These are phyloP conservation scores for Populus hybrid DNA, from an alignment of 441 rosid species.

Conservation along the genomic window DNA sequence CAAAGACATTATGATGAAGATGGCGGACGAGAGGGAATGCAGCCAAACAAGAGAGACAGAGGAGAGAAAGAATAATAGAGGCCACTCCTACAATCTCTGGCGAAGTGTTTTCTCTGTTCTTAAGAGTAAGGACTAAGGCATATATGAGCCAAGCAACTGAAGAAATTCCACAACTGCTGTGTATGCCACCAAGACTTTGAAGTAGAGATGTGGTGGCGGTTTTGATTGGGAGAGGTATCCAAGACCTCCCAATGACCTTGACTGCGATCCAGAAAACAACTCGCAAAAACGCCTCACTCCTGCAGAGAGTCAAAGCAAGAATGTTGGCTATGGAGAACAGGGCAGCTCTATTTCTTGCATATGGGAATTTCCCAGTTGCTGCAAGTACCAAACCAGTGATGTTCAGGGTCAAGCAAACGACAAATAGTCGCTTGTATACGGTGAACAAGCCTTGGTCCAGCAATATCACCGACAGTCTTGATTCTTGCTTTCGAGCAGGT, in stretches of 20 bases:
- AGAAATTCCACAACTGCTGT: slow-evolving; percentile 72
- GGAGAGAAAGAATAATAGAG: slow-evolving; percentile 46
- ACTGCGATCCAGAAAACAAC: slow-evolving; percentile 58
- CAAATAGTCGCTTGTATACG: slow-evolving; percentile 64
- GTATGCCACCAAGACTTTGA: slow-evolving; percentile 74
- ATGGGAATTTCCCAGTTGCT: slow-evolving; percentile 48
- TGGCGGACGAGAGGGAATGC: slow-evolving; percentile 79
- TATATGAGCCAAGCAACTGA: slow-evolving; percentile 71
- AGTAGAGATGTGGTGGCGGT: slow-evolving; percentile 61
- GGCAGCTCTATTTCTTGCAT: slow-evolving; percentile 58
- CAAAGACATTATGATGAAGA: slow-evolving; percentile 73
- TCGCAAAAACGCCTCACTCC: slow-evolving; percentile 70
- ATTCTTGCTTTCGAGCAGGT: slow-evolving; percentile 30
- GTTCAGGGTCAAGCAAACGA: slow-evolving; percentile 42
- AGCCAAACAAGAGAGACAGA: slow-evolving; percentile 47
- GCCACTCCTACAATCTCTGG: slow-evolving; percentile 53
- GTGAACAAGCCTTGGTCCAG: slow-evolving; percentile 78
- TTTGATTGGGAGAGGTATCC: slow-evolving; percentile 53
- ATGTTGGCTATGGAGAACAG: slow-evolving; percentile 69
- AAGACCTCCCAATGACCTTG: slow-evolving; percentile 47
- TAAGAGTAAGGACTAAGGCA: slow-evolving; percentile 46
- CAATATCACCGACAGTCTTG: slow-evolving; percentile 58
- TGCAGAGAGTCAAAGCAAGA: slow-evolving; percentile 55
- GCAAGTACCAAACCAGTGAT: slow-evolving; percentile 50
- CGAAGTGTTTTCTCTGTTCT: slow-evolving; percentile 43